Conservation (phyloP, 306 rosid species). For the Prunus fruticosa region DNA sequence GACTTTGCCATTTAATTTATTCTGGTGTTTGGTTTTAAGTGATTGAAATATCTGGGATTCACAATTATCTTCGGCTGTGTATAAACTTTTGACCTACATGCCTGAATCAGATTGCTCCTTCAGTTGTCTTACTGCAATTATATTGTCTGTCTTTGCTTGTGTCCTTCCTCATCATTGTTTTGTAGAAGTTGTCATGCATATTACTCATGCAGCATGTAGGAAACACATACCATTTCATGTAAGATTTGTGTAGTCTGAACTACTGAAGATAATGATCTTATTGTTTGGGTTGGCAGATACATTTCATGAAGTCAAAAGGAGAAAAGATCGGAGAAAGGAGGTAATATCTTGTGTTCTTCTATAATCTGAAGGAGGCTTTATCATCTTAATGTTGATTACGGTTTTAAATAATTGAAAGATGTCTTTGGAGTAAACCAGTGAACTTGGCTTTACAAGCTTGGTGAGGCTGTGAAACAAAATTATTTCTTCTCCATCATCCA, state of each 20-base stretch:
- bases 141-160: background rate
- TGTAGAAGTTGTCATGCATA: background rate
- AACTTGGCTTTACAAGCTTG: background rate
- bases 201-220: background rate
- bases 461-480: too few species aligned
- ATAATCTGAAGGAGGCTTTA: background rate
- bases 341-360: slow-evolving; percentile 25
- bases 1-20: background rate
- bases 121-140: background rate
- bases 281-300: slow-evolving; percentile 57
- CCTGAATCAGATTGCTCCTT: background rate
- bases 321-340: slow-evolving; percentile 71
- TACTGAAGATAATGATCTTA: background rate
- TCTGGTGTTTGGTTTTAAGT: background rate
- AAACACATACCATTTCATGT: background rate
- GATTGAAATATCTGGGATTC: background rate
- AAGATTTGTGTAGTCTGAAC: slow-evolving; percentile 11
- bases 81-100: background rate
- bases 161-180: slow-evolving; percentile 2
- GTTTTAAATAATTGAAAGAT: background rate
- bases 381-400: background rate
- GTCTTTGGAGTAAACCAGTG: background rate
- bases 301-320: slow-evolving; percentile 74
- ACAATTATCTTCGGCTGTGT: background rate
- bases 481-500: background rate